Percentiles rank a stretch among this genome's conserved stretches.
phyloP scores from a whole-genome alignment of 148 eudicot genomes.

The Beta vulgaris region DNA sequence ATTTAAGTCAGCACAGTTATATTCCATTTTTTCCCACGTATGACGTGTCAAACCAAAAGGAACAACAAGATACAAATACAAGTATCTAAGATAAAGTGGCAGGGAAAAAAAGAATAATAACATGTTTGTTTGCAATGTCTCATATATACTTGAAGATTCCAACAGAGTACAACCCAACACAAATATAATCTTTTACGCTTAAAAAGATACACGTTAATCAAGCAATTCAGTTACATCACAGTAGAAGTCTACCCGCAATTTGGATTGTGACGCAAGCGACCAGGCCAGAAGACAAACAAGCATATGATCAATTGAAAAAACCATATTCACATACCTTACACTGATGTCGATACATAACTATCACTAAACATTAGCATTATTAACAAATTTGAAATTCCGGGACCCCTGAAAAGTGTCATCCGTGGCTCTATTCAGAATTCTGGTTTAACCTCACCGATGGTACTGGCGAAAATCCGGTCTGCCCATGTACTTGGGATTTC shows the following conservation, averaged over 20 bases:
- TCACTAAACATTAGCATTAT: background rate
- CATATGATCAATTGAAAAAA: background rate
- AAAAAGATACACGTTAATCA: no score
- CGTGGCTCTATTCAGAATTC: background rate
- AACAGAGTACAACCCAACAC: background rate
- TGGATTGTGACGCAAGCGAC: background rate
- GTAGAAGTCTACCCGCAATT: no score
- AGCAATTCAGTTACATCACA: background rate
- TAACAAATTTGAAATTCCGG: background rate
- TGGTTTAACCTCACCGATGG: background rate
- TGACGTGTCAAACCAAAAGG: background rate
- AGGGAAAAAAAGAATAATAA: background rate
- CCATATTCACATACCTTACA: background rate
- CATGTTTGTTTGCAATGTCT: background rate
- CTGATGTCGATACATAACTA: background rate
- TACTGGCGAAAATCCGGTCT: background rate
- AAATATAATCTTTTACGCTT: background rate
- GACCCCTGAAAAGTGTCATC: background rate
- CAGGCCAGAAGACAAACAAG: background rate
- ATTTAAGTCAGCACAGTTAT: background rate
- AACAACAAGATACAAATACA: background rate
- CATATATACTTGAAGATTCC: background rate
- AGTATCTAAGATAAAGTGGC: background rate
- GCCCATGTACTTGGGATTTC: background rate
- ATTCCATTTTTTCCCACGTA: background rate